Base-by-base conservation (phyloP, 2,329 filamentous ascomycete species). In the Botrytis byssoidea region DNA sequence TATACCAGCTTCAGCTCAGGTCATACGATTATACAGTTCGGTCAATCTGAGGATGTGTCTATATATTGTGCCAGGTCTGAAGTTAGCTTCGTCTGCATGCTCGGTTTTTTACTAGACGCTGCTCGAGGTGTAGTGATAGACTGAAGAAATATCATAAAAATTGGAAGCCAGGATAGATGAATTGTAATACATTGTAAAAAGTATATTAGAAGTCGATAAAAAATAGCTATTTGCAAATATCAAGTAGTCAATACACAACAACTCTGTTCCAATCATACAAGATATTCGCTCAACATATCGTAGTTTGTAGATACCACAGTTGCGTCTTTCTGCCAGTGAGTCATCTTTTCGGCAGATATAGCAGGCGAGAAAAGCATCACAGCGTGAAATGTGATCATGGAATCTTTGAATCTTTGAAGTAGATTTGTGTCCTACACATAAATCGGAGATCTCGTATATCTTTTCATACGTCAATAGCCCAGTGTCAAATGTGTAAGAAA, bases 91-190 rank as follows among this genome's bases (percentile, higher is more conserved):
- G 6, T 8, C n/a, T 18, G 14, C 51, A 57, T 57, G n/a, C n/a
- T 29, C 51, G 18, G 14, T 7, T 29, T 57, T 14, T 18, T 29
- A 29, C 6, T 9, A 57, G 14, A 57, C 1, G 29, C 51, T 57
- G 14, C n/a, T 57, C n/a, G n/a, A 29, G 51, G 51, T 18, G n/a
- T 55, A n/a, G 12, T 16, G 7, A 16, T 16, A 55, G 25, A n/a
- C 25, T 55, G 12, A 29, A 29, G 20, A 7, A 3, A 46, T 25
- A 22, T 10, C 46, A 25, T 10, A 25, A 14, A 51, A 25, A 51
- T 5, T 25, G 22, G 10, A 16, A n/a, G 14, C 5, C 48, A n/a
- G 8, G 0, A n/a, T n/a, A 25, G 4, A 16, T 6, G 4, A n/a
- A 55, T 14, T 14, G 1, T 4, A 29, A 55, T 4, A 55, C 4